Conservation (phyloP, 345 rosid genomes). For the Moringa oleifera region DNA sequence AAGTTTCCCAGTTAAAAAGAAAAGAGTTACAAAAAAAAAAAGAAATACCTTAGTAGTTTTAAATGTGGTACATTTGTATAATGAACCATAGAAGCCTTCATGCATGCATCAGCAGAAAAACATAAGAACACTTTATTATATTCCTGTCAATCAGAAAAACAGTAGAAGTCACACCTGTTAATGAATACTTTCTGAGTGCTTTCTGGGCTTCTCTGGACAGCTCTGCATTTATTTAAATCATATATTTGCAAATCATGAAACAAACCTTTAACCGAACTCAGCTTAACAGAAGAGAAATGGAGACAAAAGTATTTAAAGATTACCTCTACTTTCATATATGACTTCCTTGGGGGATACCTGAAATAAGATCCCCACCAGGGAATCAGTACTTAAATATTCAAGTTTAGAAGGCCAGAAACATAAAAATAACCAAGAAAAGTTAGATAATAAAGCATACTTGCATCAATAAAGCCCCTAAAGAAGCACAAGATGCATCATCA, state of each 20-base stretch:
- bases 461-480: slow-evolving; percentile 86
- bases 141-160: not conserved
- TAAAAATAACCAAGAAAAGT: slow-evolving; percentile 6
- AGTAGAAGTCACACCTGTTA: slow-evolving; percentile 43
- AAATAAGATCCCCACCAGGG: slow-evolving; percentile 14
- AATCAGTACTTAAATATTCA: slow-evolving; percentile 14
- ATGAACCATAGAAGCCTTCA: not conserved
- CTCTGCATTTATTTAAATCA: slow-evolving; percentile 45
- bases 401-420: not conserved
- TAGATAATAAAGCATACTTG: slow-evolving; percentile 51
- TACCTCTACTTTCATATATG: slow-evolving; percentile 75
- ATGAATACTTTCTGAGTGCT: slow-evolving; percentile 70
- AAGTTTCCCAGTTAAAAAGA: no score
- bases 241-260: not conserved
- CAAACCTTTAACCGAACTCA: slow-evolving; percentile 5
- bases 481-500: slow-evolving; percentile 78
- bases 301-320: slow-evolving; percentile 16
- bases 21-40: no score
- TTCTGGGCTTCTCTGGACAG: slow-evolving; percentile 78
- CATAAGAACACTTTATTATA: not conserved
- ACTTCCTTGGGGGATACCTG: slow-evolving; percentile 95
- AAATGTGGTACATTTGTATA: no score
- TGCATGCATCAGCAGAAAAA: slow-evolving; percentile 2
- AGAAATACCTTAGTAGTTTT: no score
- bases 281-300: slow-evolving; percentile 8